A percentile compares a stretch with the other conserved stretches of the same genome.
These are phyloP conservation scores for Candida fluviatilis DNA, from an alignment of 805 yeast genomes.

Conservation along the genomic window DNA sequence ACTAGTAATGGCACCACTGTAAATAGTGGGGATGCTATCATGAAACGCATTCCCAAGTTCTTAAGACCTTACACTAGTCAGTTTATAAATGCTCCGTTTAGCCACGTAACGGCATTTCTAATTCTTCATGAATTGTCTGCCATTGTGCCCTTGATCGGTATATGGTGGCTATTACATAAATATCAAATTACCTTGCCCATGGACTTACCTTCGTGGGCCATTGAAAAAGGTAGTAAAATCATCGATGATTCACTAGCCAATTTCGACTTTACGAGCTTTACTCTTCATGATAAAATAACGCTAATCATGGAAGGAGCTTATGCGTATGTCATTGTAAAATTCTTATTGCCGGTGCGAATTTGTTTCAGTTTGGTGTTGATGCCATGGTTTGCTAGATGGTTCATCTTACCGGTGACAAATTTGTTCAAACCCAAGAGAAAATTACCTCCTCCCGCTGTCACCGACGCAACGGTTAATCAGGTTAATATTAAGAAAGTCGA, in stretches of 20 bases:
- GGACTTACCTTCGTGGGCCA: constrained; percentile 55
- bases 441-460: neutral
- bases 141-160: constrained; percentile 59
- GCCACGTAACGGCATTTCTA: constrained; percentile 61
- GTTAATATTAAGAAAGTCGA: constrained; percentile 21
- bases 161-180: constrained; percentile 65
- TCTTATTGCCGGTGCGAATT: constrained; percentile 51
- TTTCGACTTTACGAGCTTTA: constrained; percentile 25
- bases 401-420: constrained; percentile 42
- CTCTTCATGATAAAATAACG: constrained; percentile 49
- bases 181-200: constrained; percentile 47
- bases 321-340: constrained; percentile 67
- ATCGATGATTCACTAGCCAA: constrained; percentile 49
- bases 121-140: constrained; percentile 75
- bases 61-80: constrained; percentile 47
- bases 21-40: constrained; percentile 10
- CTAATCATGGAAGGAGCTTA: constrained; percentile 69
- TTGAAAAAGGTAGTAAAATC: constrained; percentile 54
- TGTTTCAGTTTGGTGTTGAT: constrained; percentile 47
- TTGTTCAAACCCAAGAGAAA: constrained; percentile 2
- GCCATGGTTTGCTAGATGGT: constrained; percentile 53
- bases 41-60: constrained; percentile 43
- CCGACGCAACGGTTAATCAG: neutral
- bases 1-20: neutral
- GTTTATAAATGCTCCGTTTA: constrained; percentile 52